Evolutionary conservation across 2,329 filamentous ascomycete species (phyloP).

Genomic region (Stemphylium vesicarium): DNA sequence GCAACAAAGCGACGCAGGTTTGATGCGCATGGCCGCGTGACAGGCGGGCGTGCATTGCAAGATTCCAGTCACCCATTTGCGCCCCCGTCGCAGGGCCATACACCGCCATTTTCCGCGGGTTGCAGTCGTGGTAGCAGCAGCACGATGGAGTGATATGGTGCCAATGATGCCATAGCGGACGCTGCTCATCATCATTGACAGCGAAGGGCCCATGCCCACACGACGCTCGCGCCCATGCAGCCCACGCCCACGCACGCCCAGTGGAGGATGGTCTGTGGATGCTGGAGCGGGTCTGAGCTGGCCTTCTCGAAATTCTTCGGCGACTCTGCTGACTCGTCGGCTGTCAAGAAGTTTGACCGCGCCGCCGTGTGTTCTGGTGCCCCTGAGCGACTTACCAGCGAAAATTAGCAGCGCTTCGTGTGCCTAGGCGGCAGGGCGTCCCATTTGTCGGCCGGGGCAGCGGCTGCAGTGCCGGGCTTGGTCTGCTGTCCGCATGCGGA

Average conservation of each 20-base stretch:
- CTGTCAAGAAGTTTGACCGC: constrained; percentile 24
- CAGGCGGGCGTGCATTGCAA: constrained; percentile 10
- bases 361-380: constrained; percentile 16
- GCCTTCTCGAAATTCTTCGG: constrained; percentile 35
- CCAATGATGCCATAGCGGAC: constrained; percentile 27
- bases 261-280: constrained; percentile 5
- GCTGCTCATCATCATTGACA: constrained; percentile 23
- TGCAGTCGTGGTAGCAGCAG: constrained; percentile 17
- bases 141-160: constrained; percentile 33
- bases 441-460: constrained; percentile 44
- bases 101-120: constrained; percentile 43
- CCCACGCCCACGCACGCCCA: not conserved
- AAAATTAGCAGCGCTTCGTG: constrained; percentile 13
- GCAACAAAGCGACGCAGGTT: constrained; percentile 25
- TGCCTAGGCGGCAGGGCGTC: constrained; percentile 24
- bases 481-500: constrained; percentile 28
- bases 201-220: constrained; percentile 2
- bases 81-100: constrained; percentile 7
- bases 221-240: not conserved
- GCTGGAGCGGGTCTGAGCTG: constrained; percentile 15
- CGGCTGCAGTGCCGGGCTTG: constrained; percentile 23
- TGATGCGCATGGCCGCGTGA: constrained; percentile 26
- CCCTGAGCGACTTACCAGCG: constrained; percentile 31
- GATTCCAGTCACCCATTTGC: not conserved
- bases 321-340: constrained; percentile 40